Evolutionary conservation across 163 green algal genomes (phyloP).

Genomic region (Volvox carteri): DNA sequence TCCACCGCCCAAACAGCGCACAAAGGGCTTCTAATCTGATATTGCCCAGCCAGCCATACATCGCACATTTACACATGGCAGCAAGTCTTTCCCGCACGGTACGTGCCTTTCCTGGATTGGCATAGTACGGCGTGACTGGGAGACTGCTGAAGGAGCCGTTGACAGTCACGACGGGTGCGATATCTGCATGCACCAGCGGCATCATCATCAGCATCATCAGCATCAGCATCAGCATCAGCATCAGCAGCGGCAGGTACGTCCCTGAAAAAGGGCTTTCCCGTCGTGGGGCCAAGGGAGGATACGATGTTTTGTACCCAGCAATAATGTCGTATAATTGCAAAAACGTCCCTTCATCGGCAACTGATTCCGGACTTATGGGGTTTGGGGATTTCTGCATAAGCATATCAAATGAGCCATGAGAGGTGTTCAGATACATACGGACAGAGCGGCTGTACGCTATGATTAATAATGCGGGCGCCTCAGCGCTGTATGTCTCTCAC

Average conservation of each 20-base stretch:
- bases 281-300: no score
- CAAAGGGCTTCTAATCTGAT: no score
- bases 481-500: no score
- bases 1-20: no score
- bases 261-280: background rate
- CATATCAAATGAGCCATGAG: background rate
- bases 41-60: no score
- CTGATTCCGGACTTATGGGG: no score
- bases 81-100: no score
- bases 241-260: background rate
- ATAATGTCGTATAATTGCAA: background rate
- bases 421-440: background rate
- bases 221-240: background rate
- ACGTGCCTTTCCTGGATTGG: background rate
- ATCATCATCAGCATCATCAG: background rate
- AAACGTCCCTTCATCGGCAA: background rate
- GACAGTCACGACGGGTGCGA: background rate
- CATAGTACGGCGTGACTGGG: background rate
- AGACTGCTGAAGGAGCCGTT: background rate
- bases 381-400: no score
- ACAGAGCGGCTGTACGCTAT: background rate
- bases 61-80: no score
- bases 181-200: background rate
- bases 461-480: background rate
- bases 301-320: background rate